These are phyloP conservation scores for Phytopythium litorale DNA, from an alignment of 352 stramenopile genomes.

Conservation along the genomic window DNA sequence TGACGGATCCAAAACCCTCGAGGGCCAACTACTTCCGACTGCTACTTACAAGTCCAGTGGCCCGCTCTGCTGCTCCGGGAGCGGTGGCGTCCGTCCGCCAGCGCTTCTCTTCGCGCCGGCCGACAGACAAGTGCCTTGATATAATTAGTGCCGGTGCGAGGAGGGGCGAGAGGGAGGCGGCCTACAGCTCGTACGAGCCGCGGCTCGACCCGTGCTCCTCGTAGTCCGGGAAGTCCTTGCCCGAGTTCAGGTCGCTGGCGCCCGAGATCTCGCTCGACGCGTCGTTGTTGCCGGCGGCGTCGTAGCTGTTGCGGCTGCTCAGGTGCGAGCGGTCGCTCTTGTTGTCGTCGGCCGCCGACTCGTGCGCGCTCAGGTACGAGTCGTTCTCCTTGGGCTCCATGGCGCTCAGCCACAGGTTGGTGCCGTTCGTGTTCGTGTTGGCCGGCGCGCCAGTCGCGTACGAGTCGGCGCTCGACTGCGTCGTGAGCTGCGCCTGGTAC, in stretches of 20 bases:
- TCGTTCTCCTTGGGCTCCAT: conserved; percentile 83
- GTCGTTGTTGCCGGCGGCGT: conserved; percentile 36
- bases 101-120: conserved; percentile 6
- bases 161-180: background rate
- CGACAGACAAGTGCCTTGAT: background rate
- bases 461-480: conserved; percentile 24
- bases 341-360: conserved; percentile 33
- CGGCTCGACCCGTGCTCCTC: conserved; percentile 63
- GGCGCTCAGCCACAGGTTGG: conserved; percentile 77
- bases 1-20: background rate
- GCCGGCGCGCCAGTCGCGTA: conserved; percentile 11
- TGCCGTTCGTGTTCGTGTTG: conserved; percentile 28
- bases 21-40: background rate
- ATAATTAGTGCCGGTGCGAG: conserved; percentile 2
- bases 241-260: conserved; percentile 53
- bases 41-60: background rate
- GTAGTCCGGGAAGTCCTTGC: conserved; percentile 70
- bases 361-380: conserved; percentile 47
- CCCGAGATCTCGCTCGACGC: conserved; percentile 71
- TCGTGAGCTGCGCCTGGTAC: conserved; percentile 20
- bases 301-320: conserved; percentile 68
- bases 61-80: background rate
- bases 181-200: conserved; percentile 79
- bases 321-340: conserved; percentile 24
- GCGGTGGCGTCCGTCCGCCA: background rate